A percentile compares a stretch with the other conserved stretches of the same genome.
These are phyloP conservation scores for Francoa sonchifolia DNA, from an alignment of 441 rosid species.

Conservation along the genomic window DNA sequence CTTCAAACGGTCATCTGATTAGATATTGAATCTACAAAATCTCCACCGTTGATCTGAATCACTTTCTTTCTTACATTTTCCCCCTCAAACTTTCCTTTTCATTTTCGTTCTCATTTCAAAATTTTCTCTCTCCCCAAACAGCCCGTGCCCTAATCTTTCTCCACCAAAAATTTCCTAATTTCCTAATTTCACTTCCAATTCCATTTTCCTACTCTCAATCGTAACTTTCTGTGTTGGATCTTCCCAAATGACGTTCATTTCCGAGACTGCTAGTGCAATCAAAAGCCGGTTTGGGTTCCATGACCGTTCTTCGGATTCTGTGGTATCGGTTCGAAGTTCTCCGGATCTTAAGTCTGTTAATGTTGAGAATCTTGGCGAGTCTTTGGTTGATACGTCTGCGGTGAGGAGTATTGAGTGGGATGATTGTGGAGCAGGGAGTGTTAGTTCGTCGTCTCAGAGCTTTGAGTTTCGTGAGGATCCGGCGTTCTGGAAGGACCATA, in stretches of 20 bases:
- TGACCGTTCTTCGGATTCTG: slow-evolving; percentile 40
- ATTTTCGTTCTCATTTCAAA: no score
- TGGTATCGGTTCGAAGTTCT: slow-evolving; percentile 25
- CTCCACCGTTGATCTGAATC: no score
- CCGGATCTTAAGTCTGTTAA: slow-evolving; percentile 37
- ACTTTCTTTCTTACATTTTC: no score
- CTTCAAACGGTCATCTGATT: no score
- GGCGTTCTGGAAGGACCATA: slow-evolving; percentile 89
- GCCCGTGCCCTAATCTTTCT: neutral
- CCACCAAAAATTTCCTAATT: neutral
- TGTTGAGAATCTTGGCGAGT: slow-evolving; percentile 22
- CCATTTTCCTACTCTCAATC: no score
- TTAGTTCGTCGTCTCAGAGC: slow-evolving; percentile 30
- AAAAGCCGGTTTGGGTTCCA: slow-evolving; percentile 81
- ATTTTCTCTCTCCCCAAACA: neutral
- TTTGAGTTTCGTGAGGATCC: slow-evolving; percentile 83
- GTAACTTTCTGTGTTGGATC: neutral
- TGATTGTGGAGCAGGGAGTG: slow-evolving; percentile 18
- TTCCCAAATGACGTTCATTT: slow-evolving; percentile 53
- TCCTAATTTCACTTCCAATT: slow-evolving; percentile 3
- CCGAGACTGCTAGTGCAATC: slow-evolving; percentile 75
- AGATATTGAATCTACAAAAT: no score
- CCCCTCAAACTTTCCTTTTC: no score
- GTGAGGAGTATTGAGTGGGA: slow-evolving; percentile 30
- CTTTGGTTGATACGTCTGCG: slow-evolving; percentile 21